Percentiles rank a stretch among this genome's conserved stretches.
phyloP scores from a whole-genome alignment of 2,329 filamentous ascomycete genomes.

The Epichloe hybrida region DNA sequence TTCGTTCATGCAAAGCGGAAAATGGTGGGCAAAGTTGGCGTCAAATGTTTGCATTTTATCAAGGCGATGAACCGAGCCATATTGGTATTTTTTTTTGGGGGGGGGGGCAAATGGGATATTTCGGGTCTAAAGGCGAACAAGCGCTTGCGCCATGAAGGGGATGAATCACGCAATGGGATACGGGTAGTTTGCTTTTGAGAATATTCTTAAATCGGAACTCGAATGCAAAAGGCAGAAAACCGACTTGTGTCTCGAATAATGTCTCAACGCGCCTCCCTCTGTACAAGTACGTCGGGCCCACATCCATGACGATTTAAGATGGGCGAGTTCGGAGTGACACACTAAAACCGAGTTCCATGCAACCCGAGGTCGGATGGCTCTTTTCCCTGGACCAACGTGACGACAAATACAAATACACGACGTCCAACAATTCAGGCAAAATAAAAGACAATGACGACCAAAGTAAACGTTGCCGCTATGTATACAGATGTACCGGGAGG shows the following conservation, averaged over 20 bases:
- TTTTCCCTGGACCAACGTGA: not conserved
- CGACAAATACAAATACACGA: not conserved
- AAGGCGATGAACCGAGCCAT: not conserved
- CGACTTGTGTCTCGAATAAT: no score
- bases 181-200: not conserved
- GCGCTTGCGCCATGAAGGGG: not conserved
- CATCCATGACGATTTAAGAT: not conserved
- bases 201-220: not conserved
- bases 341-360: not conserved
- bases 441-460: conserved; percentile 8
- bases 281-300: not conserved
- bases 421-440: not conserved
- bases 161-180: not conserved
- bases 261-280: no score
- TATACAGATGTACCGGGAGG: conserved; percentile 28
- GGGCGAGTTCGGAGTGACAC: no score
- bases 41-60: not conserved
- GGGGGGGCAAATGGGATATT: not conserved
- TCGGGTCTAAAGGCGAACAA: not conserved
- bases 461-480: conserved; percentile 22
- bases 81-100: no score
- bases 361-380: not conserved
- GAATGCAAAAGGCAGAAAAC: not conserved
- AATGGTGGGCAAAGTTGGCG: no score
- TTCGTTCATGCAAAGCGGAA: no score